Base-by-base conservation (phyloP, 2,329 filamentous ascomycete genomes). In the Sporothrix dimorphospora region DNA sequence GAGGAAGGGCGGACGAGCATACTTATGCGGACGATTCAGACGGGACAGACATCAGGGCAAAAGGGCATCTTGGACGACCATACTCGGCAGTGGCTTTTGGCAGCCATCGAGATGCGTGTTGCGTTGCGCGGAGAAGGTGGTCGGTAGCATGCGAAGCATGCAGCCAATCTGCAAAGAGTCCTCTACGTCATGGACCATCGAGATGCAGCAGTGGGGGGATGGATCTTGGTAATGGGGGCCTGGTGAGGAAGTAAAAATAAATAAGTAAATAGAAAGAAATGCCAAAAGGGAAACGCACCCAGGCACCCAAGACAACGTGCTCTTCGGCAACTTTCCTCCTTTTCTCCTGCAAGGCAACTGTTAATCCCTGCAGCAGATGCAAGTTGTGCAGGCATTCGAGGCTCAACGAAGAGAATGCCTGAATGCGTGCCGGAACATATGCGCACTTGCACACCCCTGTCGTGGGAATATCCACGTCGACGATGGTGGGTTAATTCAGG, bases 381-480 rank as follows among this genome's bases (percentile, higher is more conserved):
- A 16, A 42, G 12, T 42, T 34, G 40, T 66, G 40, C 63, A 49
- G 42, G 49, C 42, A 47, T 40, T 34, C 11, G 30, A 16, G 34
- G 38, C 51, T 55, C 34, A 42, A 21, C 34, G 16, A 16, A 4
- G 57, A 19, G 24, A 9, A 67, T 30, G 7, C 16, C 24, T 27
- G 27, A 9, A 67, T 30, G 7, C 16, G 42, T 27, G 27, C 63
- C 4, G 5, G 27, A 7, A 27, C 34, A 21, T 30, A 4, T 30
- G 30, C 66, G 27, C 3, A 42, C 4, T 9, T 38, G 24, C 16
- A 51, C 65, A 51, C 65, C 65, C 65, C 65, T 67, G 65, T 67
- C 65, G 65, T 51, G 45, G 40, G 45, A 51, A 24, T 67, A 67
- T 53, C 45, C 65, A 67, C 45, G 65, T 67, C 38, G 65, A 67